Base-by-base conservation (phyloP, 306 rosid genomes). In the Gleditsia sinensis region DNA sequence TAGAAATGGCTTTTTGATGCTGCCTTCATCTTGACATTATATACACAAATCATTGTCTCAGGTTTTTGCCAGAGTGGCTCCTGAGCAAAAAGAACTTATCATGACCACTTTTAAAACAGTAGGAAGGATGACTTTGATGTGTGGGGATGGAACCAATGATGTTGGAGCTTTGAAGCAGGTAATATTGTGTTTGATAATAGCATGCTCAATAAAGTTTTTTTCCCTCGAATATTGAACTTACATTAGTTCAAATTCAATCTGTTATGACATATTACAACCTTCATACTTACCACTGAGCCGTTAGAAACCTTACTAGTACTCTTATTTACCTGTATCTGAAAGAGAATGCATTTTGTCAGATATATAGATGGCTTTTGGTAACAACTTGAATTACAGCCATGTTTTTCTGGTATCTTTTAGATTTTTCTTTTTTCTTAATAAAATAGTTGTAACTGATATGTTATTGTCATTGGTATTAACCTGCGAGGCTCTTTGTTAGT, bases 11-110 rank as follows among this genome's bases (percentile, higher is more conserved):
- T 42, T 76, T 37, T 61, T 66, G 30, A 64, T 64, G 43, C 49
- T 53, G 65, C 56, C 36, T 53, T 82, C 66, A 37, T 75, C 75
- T 67, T 81, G 71, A 83, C 45, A n/a, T 30, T 19, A 1, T 74
- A 16, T 55, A 51, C 63, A 28, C 8, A 7, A 71, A 55, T 42
- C 65, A 34, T 75, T 82, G 36, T 75, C 55, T 72, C 86, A 94
- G 98, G 99, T 95, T 67, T 95, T 92, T 85, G 99, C 99, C 55
- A 83, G 99, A 81, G 99, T 95, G 83, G 99, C 99, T 81, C 99
- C 99, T 2, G 96, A 90, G 84, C 99, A 95, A 77, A 95, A 95
- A 75, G 99, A 95, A 83, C 97, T 95, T 70, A 95, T 95, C 79
- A 71, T 95, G 96, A 95, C 99, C 71, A 92, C 98, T 67, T 94